Base-by-base conservation (phyloP, 169 alveolate genomes). In the Cryptosporidium ubiquitum region DNA sequence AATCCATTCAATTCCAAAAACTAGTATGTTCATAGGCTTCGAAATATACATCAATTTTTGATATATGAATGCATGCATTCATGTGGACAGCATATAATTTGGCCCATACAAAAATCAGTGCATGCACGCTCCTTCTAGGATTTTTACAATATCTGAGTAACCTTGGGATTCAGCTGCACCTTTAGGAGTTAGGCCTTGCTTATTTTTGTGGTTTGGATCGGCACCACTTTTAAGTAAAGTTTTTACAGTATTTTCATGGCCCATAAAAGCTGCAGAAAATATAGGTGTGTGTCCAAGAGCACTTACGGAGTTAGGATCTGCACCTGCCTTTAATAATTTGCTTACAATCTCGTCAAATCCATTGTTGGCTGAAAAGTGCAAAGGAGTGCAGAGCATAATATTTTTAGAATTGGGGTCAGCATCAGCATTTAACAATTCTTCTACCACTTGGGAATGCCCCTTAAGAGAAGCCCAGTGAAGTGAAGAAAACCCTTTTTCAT, bases 381-480 rank as follows among this genome's bases (percentile, higher is more conserved):
- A 47, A 40, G 89, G 89, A 51, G 89, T 79, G n/a, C 89, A 79
- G 58, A 33, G 40, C 89, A 79, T 79, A n/a, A n/a, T 10, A 26
- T 68, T 79, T 42, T 42, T 40, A 23, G 52, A 20, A 33, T 79
- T 79, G 26, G 89, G 89, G 52, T 79, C 68, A 9, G 89, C 89
- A 12, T 64, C 42, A n/a, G 68, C 37, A 20, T 64, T 42, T 10
- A 79, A 42, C 33, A 79, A 49, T 35, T 79, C 74, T 37, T 79
- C 69, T 33, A 79, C 69, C 18, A 79, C 49, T 16, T 58, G 16
- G 33, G 68, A 33, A 44, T 79, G 89, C 20, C 89, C 89, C 23
- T 47, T 18, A 20, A 79, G 69, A 47, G 89, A 58, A 18, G 89
- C 89, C 89, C 89, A 79, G 69, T 79, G 89, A 33, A 79, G 89